Evolutionary conservation across 1,284 basidiomycete species (phyloP), one percentile per base, ranked within the genome.

Genomic region (Ceratobasidium papillatum): DNA sequence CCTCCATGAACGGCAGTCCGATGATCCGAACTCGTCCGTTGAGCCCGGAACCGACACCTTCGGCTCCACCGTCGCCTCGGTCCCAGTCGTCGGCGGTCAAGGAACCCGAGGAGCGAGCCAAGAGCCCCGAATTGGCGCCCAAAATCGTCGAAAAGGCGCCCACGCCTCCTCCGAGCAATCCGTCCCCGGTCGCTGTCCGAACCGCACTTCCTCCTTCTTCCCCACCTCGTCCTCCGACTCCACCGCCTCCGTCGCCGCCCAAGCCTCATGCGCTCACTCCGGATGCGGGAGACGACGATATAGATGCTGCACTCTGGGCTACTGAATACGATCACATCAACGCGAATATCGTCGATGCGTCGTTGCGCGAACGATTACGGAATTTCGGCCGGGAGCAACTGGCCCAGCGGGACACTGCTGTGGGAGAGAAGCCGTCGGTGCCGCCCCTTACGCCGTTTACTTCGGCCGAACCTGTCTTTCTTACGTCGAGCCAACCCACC

Each of bases 301-400:
- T 73, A 11, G 59, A 63, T 41, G 71, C 71, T 3, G 71, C 71
- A 25, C 71, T 52, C 34, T 73, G 71, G 71, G 71, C 71, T 0
- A 73, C 59, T 9, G 71, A 73, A 32, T 73, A 73, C 25, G 71
- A 73, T 27, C 59, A 73, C 32, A 73, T 73, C 51, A 54, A 49
- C 45, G 22, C 71, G 9, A 64, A 73, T 19, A 73, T 73, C 34
- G 71, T 73, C 34, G 71, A 73, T 54, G 47, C 59, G 11, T 73
- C 71, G 5, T 17, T 73, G 34, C 58, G 71, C 27, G 71, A 73
- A 36, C 58, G 71, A 5, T 27, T 73, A 38, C 14, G 71, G 19
- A 32, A 8, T 8, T 73, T 63, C 32, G 59, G 59, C 0, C 71
- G 71, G 22, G 71, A 73, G 11, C 47, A 36, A 30, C 11, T 73